These are phyloP conservation scores for Cyberlindnera euphorbiae DNA, from an alignment of 805 yeast species.

Conservation along the genomic window DNA sequence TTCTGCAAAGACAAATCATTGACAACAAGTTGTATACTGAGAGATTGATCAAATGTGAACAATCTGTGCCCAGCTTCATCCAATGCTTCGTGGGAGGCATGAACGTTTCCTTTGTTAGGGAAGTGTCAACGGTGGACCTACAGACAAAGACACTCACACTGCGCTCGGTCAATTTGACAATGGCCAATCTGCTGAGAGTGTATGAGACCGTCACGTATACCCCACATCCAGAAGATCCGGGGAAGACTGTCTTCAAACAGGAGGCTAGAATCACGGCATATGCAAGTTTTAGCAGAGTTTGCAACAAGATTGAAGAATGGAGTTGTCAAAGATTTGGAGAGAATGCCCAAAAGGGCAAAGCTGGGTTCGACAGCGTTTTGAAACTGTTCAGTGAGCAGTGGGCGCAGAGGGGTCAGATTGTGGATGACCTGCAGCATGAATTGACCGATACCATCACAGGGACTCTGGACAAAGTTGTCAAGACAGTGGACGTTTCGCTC, in stretches of 20 bases:
- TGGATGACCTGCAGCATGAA: conserved; percentile 23
- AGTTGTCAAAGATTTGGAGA: conserved; percentile 82
- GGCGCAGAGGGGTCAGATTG: conserved; percentile 27
- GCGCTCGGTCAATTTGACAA: conserved; percentile 85
- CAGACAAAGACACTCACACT: conserved; percentile 56
- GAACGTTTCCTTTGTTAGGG: conserved; percentile 77
- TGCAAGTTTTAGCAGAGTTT: conserved; percentile 61
- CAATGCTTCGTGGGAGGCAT: conserved; percentile 65
- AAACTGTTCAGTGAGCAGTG: conserved; percentile 38
- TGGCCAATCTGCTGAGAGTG: conserved; percentile 68
- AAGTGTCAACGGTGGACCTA: conserved; percentile 80
- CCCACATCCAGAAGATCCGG: conserved; percentile 58
- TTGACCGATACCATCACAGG: no score
- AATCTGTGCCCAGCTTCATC: conserved; percentile 82
- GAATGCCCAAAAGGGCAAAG: conserved; percentile 77
- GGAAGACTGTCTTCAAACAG: conserved; percentile 65
- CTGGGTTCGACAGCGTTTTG: conserved; percentile 82
- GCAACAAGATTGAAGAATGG: conserved; percentile 90
- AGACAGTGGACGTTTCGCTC: conserved; percentile 29
- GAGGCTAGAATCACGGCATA: conserved; percentile 87
- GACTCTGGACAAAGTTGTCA: no score
- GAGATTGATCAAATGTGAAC: conserved; percentile 83
- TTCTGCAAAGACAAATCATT: conserved; percentile 66
- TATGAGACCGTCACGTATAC: conserved; percentile 80
- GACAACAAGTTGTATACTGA: conserved; percentile 67